A percentile compares a stretch with the other conserved stretches of the same genome.
These are phyloP conservation scores for Alternaria triticimaculans DNA, from an alignment of 2,329 filamentous ascomycete genomes.

Conservation along the genomic window DNA sequence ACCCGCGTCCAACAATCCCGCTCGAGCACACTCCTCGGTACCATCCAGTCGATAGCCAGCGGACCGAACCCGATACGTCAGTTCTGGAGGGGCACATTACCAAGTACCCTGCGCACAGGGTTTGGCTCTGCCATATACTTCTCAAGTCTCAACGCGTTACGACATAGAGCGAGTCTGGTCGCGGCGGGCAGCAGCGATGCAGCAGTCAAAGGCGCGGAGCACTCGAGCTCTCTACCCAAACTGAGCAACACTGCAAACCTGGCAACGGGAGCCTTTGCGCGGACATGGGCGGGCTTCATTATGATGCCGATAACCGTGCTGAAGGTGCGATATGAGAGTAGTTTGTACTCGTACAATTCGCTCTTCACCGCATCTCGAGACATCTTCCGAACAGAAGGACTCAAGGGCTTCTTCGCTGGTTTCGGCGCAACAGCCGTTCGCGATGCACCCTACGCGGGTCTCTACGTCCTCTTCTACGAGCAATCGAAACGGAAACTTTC, in stretches of 20 bases:
- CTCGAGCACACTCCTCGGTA: slow-evolving; percentile 69
- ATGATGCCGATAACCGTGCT: slow-evolving; percentile 97
- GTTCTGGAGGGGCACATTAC: slow-evolving; percentile 91
- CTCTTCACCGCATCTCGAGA: slow-evolving; percentile 74
- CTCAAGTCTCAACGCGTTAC: slow-evolving; percentile 81
- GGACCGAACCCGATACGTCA: slow-evolving; percentile 71
- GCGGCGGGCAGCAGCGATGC: slow-evolving; percentile 24
- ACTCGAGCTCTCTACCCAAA: slow-evolving; percentile 78
- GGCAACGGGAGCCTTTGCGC: slow-evolving; percentile 79
- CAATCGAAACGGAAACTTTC: slow-evolving; percentile 72
- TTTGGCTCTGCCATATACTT: slow-evolving; percentile 96
- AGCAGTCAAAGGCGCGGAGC: slow-evolving; percentile 21
- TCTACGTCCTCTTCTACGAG: slow-evolving; percentile 96
- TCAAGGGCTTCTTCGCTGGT: slow-evolving; percentile 87
- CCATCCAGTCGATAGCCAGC: slow-evolving; percentile 72
- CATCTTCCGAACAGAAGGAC: slow-evolving; percentile 74
- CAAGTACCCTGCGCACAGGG: slow-evolving; percentile 91
- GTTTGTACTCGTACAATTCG: slow-evolving; percentile 81
- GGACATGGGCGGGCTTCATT: slow-evolving; percentile 85
- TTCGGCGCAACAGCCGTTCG: slow-evolving; percentile 92
- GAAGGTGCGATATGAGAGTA: slow-evolving; percentile 95
- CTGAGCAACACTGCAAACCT: slow-evolving; percentile 86
- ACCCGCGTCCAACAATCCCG: slow-evolving; percentile 92
- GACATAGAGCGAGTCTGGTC: slow-evolving; percentile 64
- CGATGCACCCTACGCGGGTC: slow-evolving; percentile 94